Evolutionary conservation across 2,329 filamentous ascomycete genomes (phyloP).

Genomic region (Clonostachys sp.): DNA sequence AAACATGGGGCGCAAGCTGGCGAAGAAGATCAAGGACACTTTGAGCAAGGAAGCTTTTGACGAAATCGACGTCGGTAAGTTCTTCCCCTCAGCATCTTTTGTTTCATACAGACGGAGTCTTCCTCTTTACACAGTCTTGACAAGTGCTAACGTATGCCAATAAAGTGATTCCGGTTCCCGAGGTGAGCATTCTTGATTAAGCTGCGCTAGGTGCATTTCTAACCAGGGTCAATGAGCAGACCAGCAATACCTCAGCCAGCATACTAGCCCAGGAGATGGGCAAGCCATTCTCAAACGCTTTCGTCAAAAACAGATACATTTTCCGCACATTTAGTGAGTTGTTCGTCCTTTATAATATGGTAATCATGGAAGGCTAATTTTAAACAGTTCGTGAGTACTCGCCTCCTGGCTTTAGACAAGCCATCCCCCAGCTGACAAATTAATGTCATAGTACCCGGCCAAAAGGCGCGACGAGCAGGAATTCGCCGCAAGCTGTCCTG

Average conservation of each 20-base stretch:
- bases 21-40: constrained; percentile 62
- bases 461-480: constrained; percentile 61
- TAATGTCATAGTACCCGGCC: constrained; percentile 52
- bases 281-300: constrained; percentile 75
- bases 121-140: background rate
- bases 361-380: background rate
- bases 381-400: background rate
- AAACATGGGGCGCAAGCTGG: constrained; percentile 81
- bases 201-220: no score
- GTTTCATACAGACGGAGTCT: background rate
- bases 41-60: constrained; percentile 66
- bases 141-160: background rate
- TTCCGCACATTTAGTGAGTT: constrained; percentile 75
- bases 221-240: constrained; percentile 35
- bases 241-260: constrained; percentile 75
- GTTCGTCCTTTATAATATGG: background rate
- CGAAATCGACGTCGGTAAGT: constrained; percentile 64
- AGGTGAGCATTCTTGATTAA: constrained; percentile 13
- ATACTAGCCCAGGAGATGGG: constrained; percentile 69
- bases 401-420: background rate
- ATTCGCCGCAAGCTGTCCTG: constrained; percentile 87
- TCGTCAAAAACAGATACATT: constrained; percentile 87
- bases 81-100: background rate
- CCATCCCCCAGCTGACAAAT: constrained; percentile 38
- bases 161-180: constrained; percentile 68